A percentile compares a stretch with the other conserved stretches of the same genome.
These are phyloP conservation scores for Microsporum canis DNA, from an alignment of 2,329 filamentous ascomycete genomes.

Conservation along the genomic window DNA sequence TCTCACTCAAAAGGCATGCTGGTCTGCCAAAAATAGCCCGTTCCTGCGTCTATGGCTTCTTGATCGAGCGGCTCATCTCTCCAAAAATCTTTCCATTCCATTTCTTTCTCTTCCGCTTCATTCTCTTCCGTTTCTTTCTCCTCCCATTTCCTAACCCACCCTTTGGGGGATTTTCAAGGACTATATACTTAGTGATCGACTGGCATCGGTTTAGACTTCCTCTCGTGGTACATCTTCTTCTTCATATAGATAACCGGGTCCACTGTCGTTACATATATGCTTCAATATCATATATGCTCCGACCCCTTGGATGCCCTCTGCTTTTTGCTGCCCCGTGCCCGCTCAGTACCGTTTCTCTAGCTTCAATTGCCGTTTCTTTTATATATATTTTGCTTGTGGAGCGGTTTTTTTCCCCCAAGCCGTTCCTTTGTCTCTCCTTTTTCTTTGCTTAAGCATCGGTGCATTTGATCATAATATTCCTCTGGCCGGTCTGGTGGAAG, in stretches of 20 bases:
- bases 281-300: not conserved
- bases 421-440: not conserved
- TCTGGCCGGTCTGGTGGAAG: constrained; percentile 1
- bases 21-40: not conserved
- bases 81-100: not conserved
- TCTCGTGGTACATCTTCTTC: not conserved
- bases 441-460: not conserved
- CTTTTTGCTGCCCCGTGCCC: not conserved
- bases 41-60: not conserved
- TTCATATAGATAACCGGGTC: constrained; percentile 1
- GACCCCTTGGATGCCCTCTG: not conserved
- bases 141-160: not conserved
- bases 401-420: not conserved
- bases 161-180: not conserved
- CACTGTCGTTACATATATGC: constrained; percentile 1
- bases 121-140: not conserved
- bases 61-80: not conserved
- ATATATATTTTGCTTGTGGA: not conserved
- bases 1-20: not conserved
- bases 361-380: not conserved
- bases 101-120: not conserved
- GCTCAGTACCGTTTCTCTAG: not conserved
- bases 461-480: not conserved
- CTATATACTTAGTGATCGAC: constrained; percentile 2
- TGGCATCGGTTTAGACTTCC: constrained; percentile 1